phyloP scores from a whole-genome alignment of 2,329 filamentous ascomycete genomes.

The Talaromyces sp. region DNA sequence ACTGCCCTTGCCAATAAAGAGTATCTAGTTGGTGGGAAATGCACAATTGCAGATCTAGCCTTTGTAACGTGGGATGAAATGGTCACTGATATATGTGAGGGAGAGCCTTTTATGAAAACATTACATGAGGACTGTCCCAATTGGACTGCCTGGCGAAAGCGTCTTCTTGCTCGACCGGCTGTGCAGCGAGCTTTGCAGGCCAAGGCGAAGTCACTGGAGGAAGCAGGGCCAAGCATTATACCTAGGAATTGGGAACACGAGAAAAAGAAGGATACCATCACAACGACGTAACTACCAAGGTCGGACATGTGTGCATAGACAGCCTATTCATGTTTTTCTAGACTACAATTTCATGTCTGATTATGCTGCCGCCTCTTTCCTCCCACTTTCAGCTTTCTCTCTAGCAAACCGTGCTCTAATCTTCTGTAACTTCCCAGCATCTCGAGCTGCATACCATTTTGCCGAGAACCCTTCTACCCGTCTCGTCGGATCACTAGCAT shows the following conservation, averaged over 20 bases:
- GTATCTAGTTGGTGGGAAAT: conserved; percentile 7
- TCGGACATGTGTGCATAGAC: neutral
- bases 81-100: conserved; percentile 7
- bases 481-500: neutral
- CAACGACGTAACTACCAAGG: neutral
- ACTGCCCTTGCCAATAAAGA: conserved; percentile 1
- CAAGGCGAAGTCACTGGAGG: conserved; percentile 1
- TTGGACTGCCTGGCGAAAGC: neutral
- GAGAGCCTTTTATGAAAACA: neutral
- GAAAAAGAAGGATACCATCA: neutral
- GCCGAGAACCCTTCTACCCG: conserved; percentile 1
- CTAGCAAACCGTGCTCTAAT: conserved; percentile 11
- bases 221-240: conserved; percentile 6
- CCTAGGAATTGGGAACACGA: conserved; percentile 9
- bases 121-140: conserved; percentile 3
- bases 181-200: conserved; percentile 3
- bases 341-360: neutral
- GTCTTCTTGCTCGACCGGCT: conserved; percentile 7
- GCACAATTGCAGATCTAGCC: conserved; percentile 9
- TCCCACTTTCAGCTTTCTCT: neutral
- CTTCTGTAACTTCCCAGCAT: conserved; percentile 6
- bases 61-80: conserved; percentile 9
- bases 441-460: conserved; percentile 9
- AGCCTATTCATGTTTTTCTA: neutral
- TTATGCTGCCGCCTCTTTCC: neutral